Conservation (phyloP, 1,284 basidiomycete species). For the Microbotryum violaceum region DNA sequence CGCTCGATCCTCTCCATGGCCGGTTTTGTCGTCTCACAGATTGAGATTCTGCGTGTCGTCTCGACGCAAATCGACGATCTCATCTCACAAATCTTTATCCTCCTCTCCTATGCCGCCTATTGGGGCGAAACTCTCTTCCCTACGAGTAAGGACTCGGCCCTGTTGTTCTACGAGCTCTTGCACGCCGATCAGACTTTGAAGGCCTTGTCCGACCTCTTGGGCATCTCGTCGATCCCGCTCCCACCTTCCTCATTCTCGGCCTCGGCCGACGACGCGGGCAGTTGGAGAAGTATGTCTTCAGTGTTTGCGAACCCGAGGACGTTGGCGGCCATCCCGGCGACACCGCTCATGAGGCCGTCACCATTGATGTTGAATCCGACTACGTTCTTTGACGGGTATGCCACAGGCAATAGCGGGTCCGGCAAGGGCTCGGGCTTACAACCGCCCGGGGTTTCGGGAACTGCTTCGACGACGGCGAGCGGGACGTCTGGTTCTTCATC, state of each 20-base stretch:
- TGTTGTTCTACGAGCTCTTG: conserved; percentile 35
- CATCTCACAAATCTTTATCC: conserved; percentile 33
- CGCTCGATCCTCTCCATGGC: conserved; percentile 29
- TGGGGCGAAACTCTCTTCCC: conserved; percentile 36
- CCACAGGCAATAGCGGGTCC: background rate
- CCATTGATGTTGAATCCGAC: background rate
- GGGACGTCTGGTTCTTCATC: background rate
- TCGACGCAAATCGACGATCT: conserved; percentile 20
- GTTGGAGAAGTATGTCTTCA: conserved; percentile 1
- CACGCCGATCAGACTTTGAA: conserved; percentile 31
- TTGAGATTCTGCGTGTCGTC: conserved; percentile 14
- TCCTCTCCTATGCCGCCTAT: conserved; percentile 34
- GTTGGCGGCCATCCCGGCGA: too few species aligned
- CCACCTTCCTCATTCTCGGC: conserved; percentile 6
- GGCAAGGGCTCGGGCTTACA: background rate
- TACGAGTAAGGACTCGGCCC: conserved; percentile 14
- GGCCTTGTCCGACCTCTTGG: conserved; percentile 31
- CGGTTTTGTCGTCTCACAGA: conserved; percentile 23
- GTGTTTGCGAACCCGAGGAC: background rate
- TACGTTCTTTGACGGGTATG: background rate
- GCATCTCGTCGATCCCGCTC: conserved; percentile 7
- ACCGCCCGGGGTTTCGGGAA: background rate
- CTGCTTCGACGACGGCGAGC: background rate
- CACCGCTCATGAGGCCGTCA: too few species aligned
- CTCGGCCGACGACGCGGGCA: background rate